phyloP scores from a whole-genome alignment of 495 filamentous ascomycete species.

The Aspergillus bridgeri region DNA sequence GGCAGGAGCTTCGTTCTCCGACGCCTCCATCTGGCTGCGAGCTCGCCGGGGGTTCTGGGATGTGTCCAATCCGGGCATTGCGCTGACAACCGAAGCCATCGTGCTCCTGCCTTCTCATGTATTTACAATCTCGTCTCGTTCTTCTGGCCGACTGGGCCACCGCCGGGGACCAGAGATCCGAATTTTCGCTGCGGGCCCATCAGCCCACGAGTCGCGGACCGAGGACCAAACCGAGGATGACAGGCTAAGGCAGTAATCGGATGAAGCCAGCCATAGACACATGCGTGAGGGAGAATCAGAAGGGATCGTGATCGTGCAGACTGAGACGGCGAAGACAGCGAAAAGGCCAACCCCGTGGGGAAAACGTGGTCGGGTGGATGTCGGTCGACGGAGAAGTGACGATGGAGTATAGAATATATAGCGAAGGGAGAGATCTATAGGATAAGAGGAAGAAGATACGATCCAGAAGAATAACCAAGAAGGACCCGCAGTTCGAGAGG shows the following conservation, averaged over 20 bases:
- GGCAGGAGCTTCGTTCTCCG: conserved; percentile 28
- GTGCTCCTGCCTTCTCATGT: neutral
- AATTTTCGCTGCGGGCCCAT: conserved; percentile 1
- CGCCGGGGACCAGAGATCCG: conserved; percentile 1
- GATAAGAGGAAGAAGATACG: neutral
- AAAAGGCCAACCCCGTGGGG: conserved; percentile 5
- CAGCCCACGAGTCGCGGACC: conserved; percentile 1
- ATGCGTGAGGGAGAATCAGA: too few relatives aligned
- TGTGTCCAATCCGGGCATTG: conserved; percentile 24
- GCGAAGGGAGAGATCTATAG: too few relatives aligned
- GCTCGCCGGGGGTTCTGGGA: conserved; percentile 19
- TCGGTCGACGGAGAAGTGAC: neutral
- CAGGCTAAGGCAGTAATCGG: neutral
- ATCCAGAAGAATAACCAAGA: neutral
- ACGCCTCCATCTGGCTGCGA: conserved; percentile 24
- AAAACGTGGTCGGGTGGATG: conserved; percentile 5
- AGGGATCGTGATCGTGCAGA: neutral
- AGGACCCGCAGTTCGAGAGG: neutral
- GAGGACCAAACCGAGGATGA: neutral
- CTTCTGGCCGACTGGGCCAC: too few relatives aligned
- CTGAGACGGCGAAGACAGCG: neutral
- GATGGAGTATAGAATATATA: neutral
- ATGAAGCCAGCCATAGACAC: neutral
- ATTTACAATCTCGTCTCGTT: neutral
- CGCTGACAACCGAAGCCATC: conserved; percentile 26